Evolutionary conservation across 352 stramenopile genomes (phyloP).

Genomic region (Pythium folliculosum): DNA sequence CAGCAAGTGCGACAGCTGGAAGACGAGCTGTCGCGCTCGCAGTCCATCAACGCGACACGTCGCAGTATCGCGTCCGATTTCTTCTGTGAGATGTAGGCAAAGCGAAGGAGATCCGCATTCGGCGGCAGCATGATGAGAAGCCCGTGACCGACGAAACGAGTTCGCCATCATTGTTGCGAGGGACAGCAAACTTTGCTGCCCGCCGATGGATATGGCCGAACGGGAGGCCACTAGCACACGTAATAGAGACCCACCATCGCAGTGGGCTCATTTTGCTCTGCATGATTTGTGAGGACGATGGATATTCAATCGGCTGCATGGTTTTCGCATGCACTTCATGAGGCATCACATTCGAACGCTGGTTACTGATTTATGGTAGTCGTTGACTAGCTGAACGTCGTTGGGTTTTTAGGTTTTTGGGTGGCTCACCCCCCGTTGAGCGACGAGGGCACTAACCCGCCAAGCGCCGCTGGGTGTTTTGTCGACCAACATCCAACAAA

Average conservation of each 20-base stretch:
- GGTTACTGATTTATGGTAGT: conserved; percentile 7
- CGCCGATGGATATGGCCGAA: conserved; percentile 5
- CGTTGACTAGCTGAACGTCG: no score
- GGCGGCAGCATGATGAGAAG: background rate
- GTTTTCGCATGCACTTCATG: no score
- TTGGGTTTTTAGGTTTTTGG: conserved; percentile 30
- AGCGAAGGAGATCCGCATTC: background rate
- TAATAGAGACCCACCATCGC: conserved; percentile 7
- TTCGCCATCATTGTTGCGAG: background rate
- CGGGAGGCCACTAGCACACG: background rate
- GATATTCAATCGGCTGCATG: background rate
- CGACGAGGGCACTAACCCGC: conserved; percentile 5
- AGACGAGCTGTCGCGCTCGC: conserved; percentile 54
- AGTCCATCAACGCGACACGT: conserved; percentile 43
- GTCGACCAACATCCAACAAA: conserved; percentile 15
- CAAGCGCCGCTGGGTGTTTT: background rate
- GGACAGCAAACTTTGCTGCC: background rate
- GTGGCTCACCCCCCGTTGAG: conserved; percentile 13
- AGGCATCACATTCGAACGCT: no score
- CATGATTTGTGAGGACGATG: background rate
- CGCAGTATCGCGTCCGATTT: conserved; percentile 63
- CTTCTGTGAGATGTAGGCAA: conserved; percentile 60
- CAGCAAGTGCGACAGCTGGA: conserved; percentile 60
- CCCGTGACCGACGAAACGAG: background rate
- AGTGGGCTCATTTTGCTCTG: background rate